phyloP scores from a whole-genome alignment of 2,329 filamentous ascomycete genomes.

The Atkinsonella hypoxylon region DNA sequence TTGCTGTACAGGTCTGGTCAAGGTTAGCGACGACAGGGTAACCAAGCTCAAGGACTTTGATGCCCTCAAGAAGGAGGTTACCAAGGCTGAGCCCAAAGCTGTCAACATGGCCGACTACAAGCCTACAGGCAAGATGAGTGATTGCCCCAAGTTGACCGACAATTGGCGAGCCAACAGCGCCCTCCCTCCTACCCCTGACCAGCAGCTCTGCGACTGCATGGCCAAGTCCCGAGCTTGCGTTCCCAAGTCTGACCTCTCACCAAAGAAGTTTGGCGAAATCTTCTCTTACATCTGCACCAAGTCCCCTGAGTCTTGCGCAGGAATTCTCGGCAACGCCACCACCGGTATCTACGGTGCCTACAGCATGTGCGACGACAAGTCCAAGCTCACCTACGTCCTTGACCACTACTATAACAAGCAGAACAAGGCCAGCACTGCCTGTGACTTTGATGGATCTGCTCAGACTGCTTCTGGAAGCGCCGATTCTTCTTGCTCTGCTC shows the following conservation, averaged over 20 bases:
- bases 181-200: conserved; percentile 75
- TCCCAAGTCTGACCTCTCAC: conserved; percentile 44
- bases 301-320: conserved; percentile 44
- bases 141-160: conserved; percentile 55
- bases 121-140: conserved; percentile 56
- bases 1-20: conserved; percentile 48
- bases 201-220: conserved; percentile 78
- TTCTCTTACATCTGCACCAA: conserved; percentile 65
- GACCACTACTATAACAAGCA: conserved; percentile 58
- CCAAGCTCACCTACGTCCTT: conserved; percentile 63
- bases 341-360: conserved; percentile 64
- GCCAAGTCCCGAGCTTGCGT: conserved; percentile 58
- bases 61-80: conserved; percentile 58
- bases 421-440: conserved; percentile 44
- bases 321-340: conserved; percentile 55
- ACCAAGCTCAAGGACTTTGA: conserved; percentile 63
- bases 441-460: conserved; percentile 59
- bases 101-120: conserved; percentile 57
- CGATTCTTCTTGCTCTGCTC: conserved; percentile 40
- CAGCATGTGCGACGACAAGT: conserved; percentile 58
- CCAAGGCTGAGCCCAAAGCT: conserved; percentile 51
- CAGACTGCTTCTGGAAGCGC: conserved; percentile 36
- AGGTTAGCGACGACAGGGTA: conserved; percentile 44
- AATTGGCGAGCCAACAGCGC: conserved; percentile 53
- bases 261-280: conserved; percentile 49